phyloP scores from a whole-genome alignment of 1,284 basidiomycete genomes.

The Ceratobasidium sp. region DNA sequence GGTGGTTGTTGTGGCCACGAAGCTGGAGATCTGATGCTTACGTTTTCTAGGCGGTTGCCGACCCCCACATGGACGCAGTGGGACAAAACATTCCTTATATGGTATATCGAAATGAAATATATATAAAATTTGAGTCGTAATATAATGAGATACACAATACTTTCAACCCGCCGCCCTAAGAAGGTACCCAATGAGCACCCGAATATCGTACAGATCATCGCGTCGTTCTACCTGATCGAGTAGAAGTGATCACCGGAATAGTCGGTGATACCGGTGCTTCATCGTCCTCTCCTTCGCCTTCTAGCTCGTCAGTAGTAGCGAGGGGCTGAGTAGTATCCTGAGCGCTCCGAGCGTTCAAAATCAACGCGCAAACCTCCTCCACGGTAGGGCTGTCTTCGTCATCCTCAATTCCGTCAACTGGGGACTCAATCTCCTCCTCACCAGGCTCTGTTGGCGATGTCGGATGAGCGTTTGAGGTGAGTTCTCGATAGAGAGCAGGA shows the following conservation, averaged over 20 bases:
- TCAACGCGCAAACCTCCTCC: conserved; percentile 10
- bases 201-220: background rate
- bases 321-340: background rate
- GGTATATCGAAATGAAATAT: background rate
- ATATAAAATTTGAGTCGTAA: no score
- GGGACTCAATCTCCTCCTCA: background rate
- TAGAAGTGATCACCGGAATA: background rate
- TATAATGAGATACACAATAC: no score
- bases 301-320: background rate
- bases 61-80: background rate
- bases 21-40: no score
- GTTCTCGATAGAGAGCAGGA: conserved; percentile 8
- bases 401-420: background rate
- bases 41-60: no score
- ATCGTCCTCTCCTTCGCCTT: background rate
- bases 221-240: background rate
- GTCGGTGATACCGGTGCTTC: background rate
- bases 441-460: background rate
- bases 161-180: no score
- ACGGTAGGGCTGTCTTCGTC: conserved; percentile 4
- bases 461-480: background rate
- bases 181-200: background rate
- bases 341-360: background rate
- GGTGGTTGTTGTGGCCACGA: no score
- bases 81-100: background rate